A percentile compares a stretch with the other conserved stretches of the same genome.
These are phyloP conservation scores for Camelina laxa DNA, from an alignment of 345 rosid species.

Conservation along the genomic window DNA sequence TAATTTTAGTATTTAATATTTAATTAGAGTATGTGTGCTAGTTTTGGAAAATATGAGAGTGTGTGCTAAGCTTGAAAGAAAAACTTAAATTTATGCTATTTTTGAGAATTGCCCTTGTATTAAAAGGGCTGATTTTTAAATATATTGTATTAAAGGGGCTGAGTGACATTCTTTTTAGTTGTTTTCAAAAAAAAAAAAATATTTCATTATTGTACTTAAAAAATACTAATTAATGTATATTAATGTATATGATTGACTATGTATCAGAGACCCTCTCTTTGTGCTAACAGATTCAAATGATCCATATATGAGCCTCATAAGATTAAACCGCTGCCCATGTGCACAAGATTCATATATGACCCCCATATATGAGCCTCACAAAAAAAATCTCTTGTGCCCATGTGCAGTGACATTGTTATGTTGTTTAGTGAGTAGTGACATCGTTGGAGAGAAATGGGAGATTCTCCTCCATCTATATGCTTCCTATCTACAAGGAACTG, in stretches of 20 bases:
- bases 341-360: not conserved
- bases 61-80: too few species aligned
- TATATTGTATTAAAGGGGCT: too few species aligned
- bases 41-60: too few species aligned
- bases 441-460: conserved; percentile 74
- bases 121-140: too few species aligned
- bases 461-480: conserved; percentile 84
- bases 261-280: not conserved
- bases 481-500: conserved; percentile 88
- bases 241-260: not conserved
- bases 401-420: conserved; percentile 20
- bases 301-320: not conserved
- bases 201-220: too few species aligned
- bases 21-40: too few species aligned
- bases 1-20: too few species aligned
- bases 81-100: too few species aligned
- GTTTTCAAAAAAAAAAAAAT: too few species aligned
- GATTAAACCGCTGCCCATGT: not conserved
- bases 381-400: not conserved
- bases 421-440: conserved; percentile 69
- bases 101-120: too few species aligned
- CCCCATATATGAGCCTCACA: conserved; percentile 87
- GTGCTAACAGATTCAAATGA: not conserved
- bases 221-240: too few species aligned
- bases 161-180: too few species aligned